Percentiles rank a stretch among this genome's conserved stretches.
Evolutionary conservation across 148 eudicot genomes (phyloP).

Genomic region (Fallopia convolvulus): DNA sequence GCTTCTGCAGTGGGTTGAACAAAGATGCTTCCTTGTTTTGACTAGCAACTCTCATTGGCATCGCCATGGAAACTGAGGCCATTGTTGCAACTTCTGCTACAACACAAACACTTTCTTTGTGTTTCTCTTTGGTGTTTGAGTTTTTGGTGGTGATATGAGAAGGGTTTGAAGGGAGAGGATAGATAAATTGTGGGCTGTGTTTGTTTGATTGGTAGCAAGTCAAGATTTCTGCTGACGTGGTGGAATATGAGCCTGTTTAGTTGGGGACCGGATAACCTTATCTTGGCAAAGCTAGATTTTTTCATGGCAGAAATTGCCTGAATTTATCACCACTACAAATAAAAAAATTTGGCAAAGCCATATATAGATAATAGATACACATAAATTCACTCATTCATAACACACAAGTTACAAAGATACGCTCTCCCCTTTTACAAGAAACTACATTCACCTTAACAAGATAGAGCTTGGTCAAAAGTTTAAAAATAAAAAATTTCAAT

Average conservation of each 20-base stretch:
- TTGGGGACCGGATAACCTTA: slow-evolving; percentile 11
- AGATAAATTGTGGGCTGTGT: slow-evolving; percentile 2
- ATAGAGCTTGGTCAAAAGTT: not conserved
- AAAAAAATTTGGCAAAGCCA: not conserved
- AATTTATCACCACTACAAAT: not conserved
- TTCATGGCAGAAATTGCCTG: not conserved
- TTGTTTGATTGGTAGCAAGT: slow-evolving; percentile 6
- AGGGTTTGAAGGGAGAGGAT: not conserved
- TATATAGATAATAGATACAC: too few species aligned
- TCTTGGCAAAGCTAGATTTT: not conserved
- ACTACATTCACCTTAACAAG: not conserved
- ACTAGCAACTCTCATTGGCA: slow-evolving; percentile 23
- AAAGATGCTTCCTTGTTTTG: slow-evolving; percentile 22
- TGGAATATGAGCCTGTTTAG: not conserved
- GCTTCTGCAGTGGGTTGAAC: slow-evolving; percentile 31
- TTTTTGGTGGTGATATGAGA: slow-evolving; percentile 5
- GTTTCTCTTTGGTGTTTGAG: not conserved
- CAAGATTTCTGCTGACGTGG: slow-evolving; percentile 15
- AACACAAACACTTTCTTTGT: not conserved
- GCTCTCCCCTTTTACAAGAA: not conserved
- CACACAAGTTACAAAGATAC: not conserved
- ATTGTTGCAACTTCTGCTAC: slow-evolving; percentile 12
- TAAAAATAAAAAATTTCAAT: not conserved
- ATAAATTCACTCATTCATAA: not conserved
- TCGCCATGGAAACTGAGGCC: slow-evolving; percentile 49